Percentiles rank a stretch among this genome's conserved stretches.
Conservation (phyloP, 2,329 filamentous ascomycete species). For the Colletotrichum spaethianum region DNA sequence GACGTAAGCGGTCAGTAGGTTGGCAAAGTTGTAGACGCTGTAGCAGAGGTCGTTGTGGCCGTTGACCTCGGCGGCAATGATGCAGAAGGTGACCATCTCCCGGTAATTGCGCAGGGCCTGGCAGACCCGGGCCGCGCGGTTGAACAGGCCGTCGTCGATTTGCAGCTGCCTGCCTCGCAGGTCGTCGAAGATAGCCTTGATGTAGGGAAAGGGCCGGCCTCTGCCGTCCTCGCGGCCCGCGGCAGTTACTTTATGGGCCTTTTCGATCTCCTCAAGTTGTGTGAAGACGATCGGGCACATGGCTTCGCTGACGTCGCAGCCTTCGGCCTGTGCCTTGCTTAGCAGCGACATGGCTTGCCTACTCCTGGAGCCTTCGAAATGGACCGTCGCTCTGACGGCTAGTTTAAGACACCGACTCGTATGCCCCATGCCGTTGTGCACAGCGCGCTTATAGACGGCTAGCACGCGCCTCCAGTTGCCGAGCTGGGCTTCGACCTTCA, state of each 20-base stretch:
- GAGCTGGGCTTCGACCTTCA: conserved; percentile 56
- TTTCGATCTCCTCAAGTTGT: conserved; percentile 52
- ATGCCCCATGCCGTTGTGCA: conserved; percentile 52
- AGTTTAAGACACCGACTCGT: conserved; percentile 61
- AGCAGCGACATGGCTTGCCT: conserved; percentile 57
- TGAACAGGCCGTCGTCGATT: conserved; percentile 54
- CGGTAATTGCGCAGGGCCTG: conserved; percentile 47
- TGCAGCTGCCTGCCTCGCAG: conserved; percentile 47
- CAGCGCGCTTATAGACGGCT: conserved; percentile 56
- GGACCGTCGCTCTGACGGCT: conserved; percentile 61
- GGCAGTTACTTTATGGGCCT: conserved; percentile 41
- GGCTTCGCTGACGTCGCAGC: conserved; percentile 58
- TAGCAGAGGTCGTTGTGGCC: conserved; percentile 54
- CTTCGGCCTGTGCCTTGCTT: conserved; percentile 53
- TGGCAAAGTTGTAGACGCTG: conserved; percentile 55
- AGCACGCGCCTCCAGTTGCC: conserved; percentile 52
- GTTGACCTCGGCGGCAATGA: conserved; percentile 54
- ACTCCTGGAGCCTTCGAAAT: conserved; percentile 47
- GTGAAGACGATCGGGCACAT: conserved; percentile 56
- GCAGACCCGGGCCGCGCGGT: conserved; percentile 52
- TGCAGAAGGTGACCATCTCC: conserved; percentile 52
- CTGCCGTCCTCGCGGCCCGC: conserved; percentile 9
- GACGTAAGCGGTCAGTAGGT: conserved; percentile 53
- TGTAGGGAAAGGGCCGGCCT: conserved; percentile 17
- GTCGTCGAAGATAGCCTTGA: conserved; percentile 45